phyloP scores from a whole-genome alignment of 352 stramenopile genomes.

The Globisporangium spinosum region DNA sequence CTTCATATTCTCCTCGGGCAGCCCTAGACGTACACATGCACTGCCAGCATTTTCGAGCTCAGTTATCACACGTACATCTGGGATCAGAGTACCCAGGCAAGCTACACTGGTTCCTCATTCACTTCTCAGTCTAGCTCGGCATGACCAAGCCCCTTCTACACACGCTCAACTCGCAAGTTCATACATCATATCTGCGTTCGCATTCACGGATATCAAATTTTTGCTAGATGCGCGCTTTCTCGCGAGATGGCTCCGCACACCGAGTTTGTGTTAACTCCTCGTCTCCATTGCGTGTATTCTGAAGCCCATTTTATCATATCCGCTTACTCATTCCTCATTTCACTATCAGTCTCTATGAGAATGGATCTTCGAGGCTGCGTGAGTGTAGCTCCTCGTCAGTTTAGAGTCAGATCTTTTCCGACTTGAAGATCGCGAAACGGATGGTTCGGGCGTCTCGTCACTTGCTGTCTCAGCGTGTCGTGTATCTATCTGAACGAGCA shows the following conservation, averaged over 20 bases:
- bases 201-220: not conserved
- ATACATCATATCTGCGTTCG: not conserved
- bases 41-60: no score
- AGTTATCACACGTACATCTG: not conserved
- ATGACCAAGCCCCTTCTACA: not conserved
- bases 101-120: not conserved
- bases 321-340: not conserved
- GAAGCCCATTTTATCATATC: not conserved
- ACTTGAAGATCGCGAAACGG: not conserved
- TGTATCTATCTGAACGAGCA: not conserved
- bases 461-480: not conserved
- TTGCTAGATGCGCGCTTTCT: not conserved
- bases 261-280: not conserved
- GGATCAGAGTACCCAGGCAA: not conserved
- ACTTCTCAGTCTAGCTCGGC: not conserved
- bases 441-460: not conserved
- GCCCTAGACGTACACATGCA: no score
- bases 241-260: not conserved
- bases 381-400: not conserved
- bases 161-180: not conserved
- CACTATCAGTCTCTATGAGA: not conserved
- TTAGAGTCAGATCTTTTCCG: not conserved
- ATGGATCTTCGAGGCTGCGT: not conserved
- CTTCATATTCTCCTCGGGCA: no score
- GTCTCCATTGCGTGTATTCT: not conserved